Evolutionary conservation across 805 yeast genomes (phyloP).

Genomic region (Nakazawaea holstii): DNA sequence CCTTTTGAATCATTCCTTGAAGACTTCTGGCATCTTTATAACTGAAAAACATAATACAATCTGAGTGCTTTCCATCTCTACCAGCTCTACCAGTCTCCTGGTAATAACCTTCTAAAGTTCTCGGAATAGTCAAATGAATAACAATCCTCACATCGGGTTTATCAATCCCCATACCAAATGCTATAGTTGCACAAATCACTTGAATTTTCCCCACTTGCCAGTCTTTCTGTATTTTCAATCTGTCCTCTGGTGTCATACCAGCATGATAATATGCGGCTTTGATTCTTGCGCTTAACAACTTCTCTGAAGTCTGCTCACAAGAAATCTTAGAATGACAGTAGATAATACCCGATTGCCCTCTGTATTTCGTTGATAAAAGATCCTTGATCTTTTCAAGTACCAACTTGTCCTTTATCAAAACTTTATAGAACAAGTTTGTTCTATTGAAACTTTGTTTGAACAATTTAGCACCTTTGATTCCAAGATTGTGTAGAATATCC

Average conservation of each 20-base stretch:
- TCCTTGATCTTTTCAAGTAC: conserved; percentile 53
- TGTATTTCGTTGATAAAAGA: conserved; percentile 46
- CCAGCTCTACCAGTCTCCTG: conserved; percentile 99
- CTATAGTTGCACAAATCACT: conserved; percentile 94
- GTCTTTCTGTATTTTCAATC: conserved; percentile 61
- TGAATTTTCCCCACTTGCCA: conserved; percentile 77
- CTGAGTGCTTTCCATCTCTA: conserved; percentile 81
- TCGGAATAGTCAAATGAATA: conserved; percentile 80
- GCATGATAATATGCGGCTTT: conserved; percentile 82
- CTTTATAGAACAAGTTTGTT: conserved; percentile 76
- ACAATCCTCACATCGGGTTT: conserved; percentile 94
- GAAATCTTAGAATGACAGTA: conserved; percentile 88
- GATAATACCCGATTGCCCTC: conserved; percentile 73
- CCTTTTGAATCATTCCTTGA: conserved; percentile 73
- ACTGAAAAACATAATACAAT: conserved; percentile 77
- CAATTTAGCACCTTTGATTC: conserved; percentile 53
- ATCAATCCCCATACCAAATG: conserved; percentile 99
- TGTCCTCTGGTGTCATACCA: conserved; percentile 79
- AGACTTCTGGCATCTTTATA: conserved; percentile 75
- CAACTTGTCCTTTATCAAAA: conserved; percentile 56
- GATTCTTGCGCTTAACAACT: conserved; percentile 56
- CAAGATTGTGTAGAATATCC: conserved; percentile 79
- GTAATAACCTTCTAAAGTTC: conserved; percentile 92
- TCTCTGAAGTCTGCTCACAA: conserved; percentile 76
- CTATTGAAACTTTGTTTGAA: conserved; percentile 91